A percentile compares a stretch with the other conserved stretches of the same genome.
phyloP scores from a whole-genome alignment of 805 yeast genomes.

The Saccharomyces kudriavzevii region DNA sequence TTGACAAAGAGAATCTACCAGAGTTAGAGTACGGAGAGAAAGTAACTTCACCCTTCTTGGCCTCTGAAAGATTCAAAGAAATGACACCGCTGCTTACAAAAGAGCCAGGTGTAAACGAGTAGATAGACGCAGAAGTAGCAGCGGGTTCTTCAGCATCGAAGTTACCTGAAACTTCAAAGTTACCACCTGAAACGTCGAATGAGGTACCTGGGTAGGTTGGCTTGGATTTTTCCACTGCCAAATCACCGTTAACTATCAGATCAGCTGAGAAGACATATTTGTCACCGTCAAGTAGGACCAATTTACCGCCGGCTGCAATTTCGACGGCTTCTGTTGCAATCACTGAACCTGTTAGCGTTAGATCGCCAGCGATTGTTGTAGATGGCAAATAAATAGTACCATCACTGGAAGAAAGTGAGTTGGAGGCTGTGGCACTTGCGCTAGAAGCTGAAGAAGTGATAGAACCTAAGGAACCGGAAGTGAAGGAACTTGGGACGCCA shows the following conservation, averaged over 20 bases:
- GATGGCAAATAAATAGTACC: neutral
- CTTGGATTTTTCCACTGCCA: neutral
- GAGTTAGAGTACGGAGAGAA: slow-evolving; percentile 1
- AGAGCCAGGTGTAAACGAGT: neutral
- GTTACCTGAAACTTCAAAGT: neutral
- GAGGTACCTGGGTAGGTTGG: slow-evolving; percentile 1
- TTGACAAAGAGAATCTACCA: slow-evolving; percentile 2
- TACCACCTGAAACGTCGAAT: neutral
- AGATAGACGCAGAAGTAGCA: slow-evolving; percentile 1
- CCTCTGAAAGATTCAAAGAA: neutral
- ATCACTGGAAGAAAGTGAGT: neutral
- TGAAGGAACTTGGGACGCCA: neutral
- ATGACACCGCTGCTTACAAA: slow-evolving; percentile 1
- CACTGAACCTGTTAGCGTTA: slow-evolving; percentile 1
- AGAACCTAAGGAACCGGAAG: neutral
- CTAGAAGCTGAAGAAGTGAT: neutral
- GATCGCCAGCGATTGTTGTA: neutral
- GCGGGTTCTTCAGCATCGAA: slow-evolving; percentile 1
- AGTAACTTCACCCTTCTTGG: slow-evolving; percentile 1
- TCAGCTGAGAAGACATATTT: neutral
- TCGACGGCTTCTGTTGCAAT: slow-evolving; percentile 2
- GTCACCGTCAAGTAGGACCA: slow-evolving; percentile 1
- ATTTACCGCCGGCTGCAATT: neutral
- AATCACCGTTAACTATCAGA: neutral
- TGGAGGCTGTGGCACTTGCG: neutral